A percentile compares a stretch with the other conserved stretches of the same genome.
phyloP scores from a whole-genome alignment of 192 early-diverging fungal species.

The Rhizoclosmatium sp. region DNA sequence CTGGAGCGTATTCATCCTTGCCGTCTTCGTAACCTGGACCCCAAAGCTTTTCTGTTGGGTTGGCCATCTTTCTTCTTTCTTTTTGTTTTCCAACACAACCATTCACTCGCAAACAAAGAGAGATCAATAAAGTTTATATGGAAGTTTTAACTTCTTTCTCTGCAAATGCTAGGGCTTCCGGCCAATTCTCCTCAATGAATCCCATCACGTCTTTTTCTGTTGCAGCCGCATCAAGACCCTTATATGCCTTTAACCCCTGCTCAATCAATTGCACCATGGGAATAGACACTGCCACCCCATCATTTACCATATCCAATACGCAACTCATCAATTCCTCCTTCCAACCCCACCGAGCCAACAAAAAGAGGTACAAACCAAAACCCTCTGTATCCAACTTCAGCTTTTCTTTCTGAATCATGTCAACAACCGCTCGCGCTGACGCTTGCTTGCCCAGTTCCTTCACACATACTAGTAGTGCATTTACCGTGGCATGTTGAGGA shows the following conservation, averaged over 20 bases:
- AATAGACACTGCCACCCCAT: conserved; percentile 1
- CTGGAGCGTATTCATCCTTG: neutral
- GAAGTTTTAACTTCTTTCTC: too few relatives aligned
- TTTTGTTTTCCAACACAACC: neutral
- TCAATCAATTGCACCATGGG: neutral
- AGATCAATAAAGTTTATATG: too few relatives aligned
- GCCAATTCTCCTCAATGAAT: conserved; percentile 44
- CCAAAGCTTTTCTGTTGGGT: conserved; percentile 7
- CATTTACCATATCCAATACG: conserved; percentile 44
- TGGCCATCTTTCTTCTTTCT: conserved; percentile 1
- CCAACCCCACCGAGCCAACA: conserved; percentile 33
- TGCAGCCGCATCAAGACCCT: neutral
- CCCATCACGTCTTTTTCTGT: conserved; percentile 9
- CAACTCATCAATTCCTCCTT: conserved; percentile 21
- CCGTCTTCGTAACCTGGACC: conserved; percentile 13
- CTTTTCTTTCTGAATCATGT: conserved; percentile 31
- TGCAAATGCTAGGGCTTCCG: conserved; percentile 21
- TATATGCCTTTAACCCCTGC: neutral
- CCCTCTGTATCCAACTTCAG: conserved; percentile 27
- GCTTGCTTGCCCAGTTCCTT: conserved; percentile 25
- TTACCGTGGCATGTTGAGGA: neutral
- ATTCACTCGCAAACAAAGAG: too few relatives aligned
- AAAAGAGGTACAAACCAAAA: neutral
- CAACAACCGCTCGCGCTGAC: conserved; percentile 28
- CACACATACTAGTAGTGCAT: conserved; percentile 18